A percentile compares a stretch with the other conserved stretches of the same genome.
These are phyloP conservation scores for Vanrija sp. DNA, from an alignment of 1,284 basidiomycete genomes.

Conservation along the genomic window DNA sequence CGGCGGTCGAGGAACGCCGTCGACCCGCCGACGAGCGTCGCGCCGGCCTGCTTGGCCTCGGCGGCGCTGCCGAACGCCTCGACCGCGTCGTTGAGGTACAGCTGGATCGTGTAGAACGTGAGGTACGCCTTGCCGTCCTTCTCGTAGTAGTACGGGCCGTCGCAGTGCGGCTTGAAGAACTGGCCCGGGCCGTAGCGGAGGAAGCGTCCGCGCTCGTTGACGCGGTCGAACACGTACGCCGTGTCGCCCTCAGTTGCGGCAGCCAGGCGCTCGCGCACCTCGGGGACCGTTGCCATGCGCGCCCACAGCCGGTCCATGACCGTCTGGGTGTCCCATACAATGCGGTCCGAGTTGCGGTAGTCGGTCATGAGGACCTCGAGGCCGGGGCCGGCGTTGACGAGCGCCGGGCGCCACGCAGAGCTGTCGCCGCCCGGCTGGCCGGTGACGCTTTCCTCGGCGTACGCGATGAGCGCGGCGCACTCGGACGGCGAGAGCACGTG, in stretches of 20 bases:
- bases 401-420: neutral
- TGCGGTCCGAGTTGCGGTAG: conserved; percentile 2
- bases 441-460: neutral
- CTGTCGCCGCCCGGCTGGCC: neutral
- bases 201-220: neutral
- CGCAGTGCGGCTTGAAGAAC: conserved; percentile 1
- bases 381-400: neutral
- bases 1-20: neutral
- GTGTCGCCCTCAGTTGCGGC: neutral
- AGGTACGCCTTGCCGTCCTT: neutral
- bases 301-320: neutral
- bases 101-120: neutral
- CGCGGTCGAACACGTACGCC: neutral
- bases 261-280: neutral
- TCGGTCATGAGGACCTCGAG: neutral
- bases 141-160: neutral
- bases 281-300: neutral
- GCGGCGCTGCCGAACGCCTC: neutral
- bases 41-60: neutral
- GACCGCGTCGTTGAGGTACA: conserved; percentile 3
- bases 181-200: neutral
- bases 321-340: neutral
- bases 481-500: neutral
- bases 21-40: neutral
- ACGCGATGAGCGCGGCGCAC: neutral